phyloP scores from a whole-genome alignment of 2,329 filamentous ascomycete genomes.

The Leptographium lundbergii region DNA sequence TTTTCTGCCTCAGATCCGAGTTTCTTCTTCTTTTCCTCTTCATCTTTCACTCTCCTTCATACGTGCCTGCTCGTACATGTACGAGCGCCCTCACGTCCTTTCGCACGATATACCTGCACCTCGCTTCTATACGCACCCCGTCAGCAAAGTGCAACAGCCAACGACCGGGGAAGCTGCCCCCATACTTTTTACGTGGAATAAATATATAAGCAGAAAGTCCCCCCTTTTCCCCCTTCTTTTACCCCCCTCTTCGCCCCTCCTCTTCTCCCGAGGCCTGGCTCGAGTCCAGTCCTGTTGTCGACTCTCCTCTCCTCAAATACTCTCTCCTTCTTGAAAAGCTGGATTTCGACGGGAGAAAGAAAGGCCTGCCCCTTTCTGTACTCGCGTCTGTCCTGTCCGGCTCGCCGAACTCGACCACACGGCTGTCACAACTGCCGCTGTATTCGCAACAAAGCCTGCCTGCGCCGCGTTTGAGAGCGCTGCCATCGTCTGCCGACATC shows the following conservation, averaged over 20 bases:
- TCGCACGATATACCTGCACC: too few species aligned
- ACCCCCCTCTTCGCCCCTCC: neutral
- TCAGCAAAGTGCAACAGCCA: neutral
- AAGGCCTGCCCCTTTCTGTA: constrained; percentile 3
- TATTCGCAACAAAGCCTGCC: neutral
- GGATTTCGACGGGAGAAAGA: constrained; percentile 1
- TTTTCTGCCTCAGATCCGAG: too few species aligned
- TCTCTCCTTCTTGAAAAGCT: neutral
- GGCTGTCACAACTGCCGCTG: neutral
- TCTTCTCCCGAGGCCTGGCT: neutral
- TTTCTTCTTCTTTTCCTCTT: too few species aligned
- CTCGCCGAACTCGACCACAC: neutral
- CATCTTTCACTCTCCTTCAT: too few species aligned
- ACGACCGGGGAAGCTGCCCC: too few species aligned
- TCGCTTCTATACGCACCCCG: neutral
- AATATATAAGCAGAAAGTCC: neutral
- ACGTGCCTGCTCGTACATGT: too few species aligned
- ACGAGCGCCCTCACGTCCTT: too few species aligned
- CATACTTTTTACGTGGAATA: neutral
- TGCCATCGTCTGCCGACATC: neutral
- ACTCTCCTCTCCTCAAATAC: neutral
- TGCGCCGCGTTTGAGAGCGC: neutral
- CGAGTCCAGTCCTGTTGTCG: neutral
- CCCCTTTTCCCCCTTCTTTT: neutral
- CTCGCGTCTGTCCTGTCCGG: neutral